A percentile compares a stretch with the other conserved stretches of the same genome.
These are phyloP conservation scores for Sarcodon sp. DNA, from an alignment of 768 basidiomycete genomes.

Conservation along the genomic window DNA sequence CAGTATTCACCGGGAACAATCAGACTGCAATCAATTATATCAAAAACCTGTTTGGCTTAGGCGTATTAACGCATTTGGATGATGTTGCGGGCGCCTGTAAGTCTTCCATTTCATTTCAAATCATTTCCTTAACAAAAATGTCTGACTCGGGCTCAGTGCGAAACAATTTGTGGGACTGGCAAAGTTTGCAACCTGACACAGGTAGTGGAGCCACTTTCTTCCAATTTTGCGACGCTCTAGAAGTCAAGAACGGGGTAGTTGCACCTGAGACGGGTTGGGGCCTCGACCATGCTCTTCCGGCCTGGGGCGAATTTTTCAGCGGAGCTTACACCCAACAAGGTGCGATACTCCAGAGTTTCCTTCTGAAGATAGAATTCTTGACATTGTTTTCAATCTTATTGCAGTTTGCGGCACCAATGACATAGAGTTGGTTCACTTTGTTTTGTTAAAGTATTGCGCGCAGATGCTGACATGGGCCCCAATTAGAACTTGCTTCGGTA, in stretches of 20 bases:
- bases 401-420: constrained; percentile 38
- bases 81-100: constrained; percentile 49
- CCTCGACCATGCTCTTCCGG: constrained; percentile 39
- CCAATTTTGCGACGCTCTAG: constrained; percentile 55
- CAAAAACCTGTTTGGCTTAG: constrained; percentile 48
- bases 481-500: constrained; percentile 24
- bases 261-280: constrained; percentile 49
- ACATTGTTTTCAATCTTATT: constrained; percentile 1
- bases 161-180: constrained; percentile 59
- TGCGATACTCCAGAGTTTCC: constrained; percentile 17
- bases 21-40: constrained; percentile 33
- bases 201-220: constrained; percentile 37
- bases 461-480: not conserved
- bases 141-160: constrained; percentile 12
- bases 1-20: constrained; percentile 34
- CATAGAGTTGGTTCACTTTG: constrained; percentile 28
- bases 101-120: constrained; percentile 7
- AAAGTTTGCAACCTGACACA: constrained; percentile 36
- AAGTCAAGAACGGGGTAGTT: constrained; percentile 41
- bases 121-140: not conserved
- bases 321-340: constrained; percentile 27
- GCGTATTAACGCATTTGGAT: constrained; percentile 42
- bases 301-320: constrained; percentile 52
- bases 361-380: not conserved
- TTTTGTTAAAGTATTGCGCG: not conserved